phyloP scores from a whole-genome alignment of 805 yeast genomes.

The Hanseniaspora meyeri region DNA sequence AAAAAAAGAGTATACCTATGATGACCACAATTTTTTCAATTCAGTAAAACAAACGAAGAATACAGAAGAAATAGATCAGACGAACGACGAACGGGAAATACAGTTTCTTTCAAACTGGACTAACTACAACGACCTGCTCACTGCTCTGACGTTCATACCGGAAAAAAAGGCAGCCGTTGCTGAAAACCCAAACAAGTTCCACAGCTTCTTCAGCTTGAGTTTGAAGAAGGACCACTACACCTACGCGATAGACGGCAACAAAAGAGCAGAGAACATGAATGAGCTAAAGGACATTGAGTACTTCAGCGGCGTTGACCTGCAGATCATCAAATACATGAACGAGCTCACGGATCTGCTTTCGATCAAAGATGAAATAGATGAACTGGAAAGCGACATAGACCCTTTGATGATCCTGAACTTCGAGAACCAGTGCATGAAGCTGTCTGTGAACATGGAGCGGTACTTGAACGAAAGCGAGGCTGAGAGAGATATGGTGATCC shows the following conservation, averaged over 20 bases:
- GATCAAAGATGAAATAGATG: neutral
- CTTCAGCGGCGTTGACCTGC: constrained; percentile 12
- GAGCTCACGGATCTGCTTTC: neutral
- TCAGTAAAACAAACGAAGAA: neutral
- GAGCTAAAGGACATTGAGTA: constrained; percentile 11
- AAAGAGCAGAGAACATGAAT: neutral
- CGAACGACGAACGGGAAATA: neutral
- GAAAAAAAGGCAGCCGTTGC: neutral
- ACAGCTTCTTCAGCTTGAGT: neutral
- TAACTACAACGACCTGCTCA: constrained; percentile 1
- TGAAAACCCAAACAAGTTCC: neutral
- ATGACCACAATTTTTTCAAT: neutral
- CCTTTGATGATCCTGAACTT: constrained; percentile 2
- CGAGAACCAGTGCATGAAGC: neutral
- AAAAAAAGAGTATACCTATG: neutral
- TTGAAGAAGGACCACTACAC: neutral
- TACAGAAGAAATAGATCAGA: neutral
- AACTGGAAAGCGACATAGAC: neutral
- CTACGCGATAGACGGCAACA: neutral
- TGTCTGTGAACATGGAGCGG: neutral
- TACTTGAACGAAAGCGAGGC: constrained; percentile 8
- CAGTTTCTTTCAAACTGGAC: constrained; percentile 9
- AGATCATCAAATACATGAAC: constrained; percentile 9
- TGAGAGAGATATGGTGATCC: constrained; percentile 10
- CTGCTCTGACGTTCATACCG: constrained; percentile 3